Evolutionary conservation across 2,329 filamentous ascomycete genomes (phyloP).

Genomic region (Fusarium sambucinum): DNA sequence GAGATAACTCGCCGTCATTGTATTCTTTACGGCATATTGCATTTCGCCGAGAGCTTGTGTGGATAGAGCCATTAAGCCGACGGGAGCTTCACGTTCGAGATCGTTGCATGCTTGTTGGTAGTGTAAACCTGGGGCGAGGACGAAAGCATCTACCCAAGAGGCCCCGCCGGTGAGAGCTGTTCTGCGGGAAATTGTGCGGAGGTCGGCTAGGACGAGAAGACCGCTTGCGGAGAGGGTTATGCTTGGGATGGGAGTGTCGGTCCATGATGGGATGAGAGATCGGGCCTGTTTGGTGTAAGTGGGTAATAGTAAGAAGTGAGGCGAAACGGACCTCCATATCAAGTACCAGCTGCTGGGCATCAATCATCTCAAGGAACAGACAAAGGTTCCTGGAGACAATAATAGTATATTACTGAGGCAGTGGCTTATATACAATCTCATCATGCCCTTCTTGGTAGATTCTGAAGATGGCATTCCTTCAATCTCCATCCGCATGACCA

Average conservation of each 20-base stretch:
- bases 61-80: conserved; percentile 49
- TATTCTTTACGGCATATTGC: conserved; percentile 59
- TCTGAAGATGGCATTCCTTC: not conserved
- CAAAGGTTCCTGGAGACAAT: too few species aligned
- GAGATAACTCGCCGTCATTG: conserved; percentile 64
- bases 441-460: not conserved
- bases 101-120: conserved; percentile 69
- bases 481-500: conserved; percentile 14
- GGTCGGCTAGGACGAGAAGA: conserved; percentile 69
- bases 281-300: conserved; percentile 28
- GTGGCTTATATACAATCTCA: not conserved
- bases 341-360: not conserved
- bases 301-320: not conserved
- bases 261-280: conserved; percentile 58
- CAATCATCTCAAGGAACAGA: not conserved
- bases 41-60: conserved; percentile 33
- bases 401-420: too few species aligned
- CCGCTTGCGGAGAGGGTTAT: conserved; percentile 64
- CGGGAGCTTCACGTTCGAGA: conserved; percentile 57
- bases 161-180: conserved; percentile 69
- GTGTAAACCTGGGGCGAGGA: conserved; percentile 71
- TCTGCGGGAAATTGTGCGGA: conserved; percentile 66
- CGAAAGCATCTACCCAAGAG: conserved; percentile 66
- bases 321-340: conserved; percentile 29
- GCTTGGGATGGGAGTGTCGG: conserved; percentile 58